Evolutionary conservation across 352 stramenopile species (phyloP), one percentile per base, ranked within the genome.

Genomic region (Phytophthora sansomeana): DNA sequence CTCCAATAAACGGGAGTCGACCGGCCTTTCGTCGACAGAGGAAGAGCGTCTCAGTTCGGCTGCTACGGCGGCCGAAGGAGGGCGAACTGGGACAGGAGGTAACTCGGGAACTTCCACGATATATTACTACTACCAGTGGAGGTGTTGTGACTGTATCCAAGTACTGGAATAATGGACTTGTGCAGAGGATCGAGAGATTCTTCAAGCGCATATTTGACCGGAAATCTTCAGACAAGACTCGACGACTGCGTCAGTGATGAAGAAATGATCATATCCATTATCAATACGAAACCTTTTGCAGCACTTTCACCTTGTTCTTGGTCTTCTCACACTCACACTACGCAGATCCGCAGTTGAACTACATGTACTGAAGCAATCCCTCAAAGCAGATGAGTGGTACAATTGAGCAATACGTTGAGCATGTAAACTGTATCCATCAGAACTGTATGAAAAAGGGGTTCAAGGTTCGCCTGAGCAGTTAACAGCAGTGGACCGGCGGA

Each of bases 91-190:
- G 30, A 28, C 41, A 33, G 29, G 42, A 46, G 43, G 5, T 1
- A 17, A 42, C 36, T 19, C 13, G 13, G 36, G 14, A 1, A 19
- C 36, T 21, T 42, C 21, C 0, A 9, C 61, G 1, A 33, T 16
- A n/a, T n/a, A n/a, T n/a, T 13, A 32, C 33, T 32, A 35, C 43
- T 0, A 48, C 42, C 6, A 69, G 58, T 6, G 24, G 24, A 5
- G 61, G 36, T 19, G 17, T 16, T 6, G n/a, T 63, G 28, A 63
- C 43, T 6, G 38, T 50, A 11, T 59, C 54, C 1, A 70, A 54
- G 24, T 70, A 65, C 35, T 59, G 63, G 38, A 64, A 64, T 35
- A 64, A 65, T 42, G 54, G 62, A 10, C 32, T 70, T 0, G 1
- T 49, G 21, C 61, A 69, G 47, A 58, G 32, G 17, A 13, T 67